phyloP scores from a whole-genome alignment of 257 asterid genomes.

The Solanum sejunctum region DNA sequence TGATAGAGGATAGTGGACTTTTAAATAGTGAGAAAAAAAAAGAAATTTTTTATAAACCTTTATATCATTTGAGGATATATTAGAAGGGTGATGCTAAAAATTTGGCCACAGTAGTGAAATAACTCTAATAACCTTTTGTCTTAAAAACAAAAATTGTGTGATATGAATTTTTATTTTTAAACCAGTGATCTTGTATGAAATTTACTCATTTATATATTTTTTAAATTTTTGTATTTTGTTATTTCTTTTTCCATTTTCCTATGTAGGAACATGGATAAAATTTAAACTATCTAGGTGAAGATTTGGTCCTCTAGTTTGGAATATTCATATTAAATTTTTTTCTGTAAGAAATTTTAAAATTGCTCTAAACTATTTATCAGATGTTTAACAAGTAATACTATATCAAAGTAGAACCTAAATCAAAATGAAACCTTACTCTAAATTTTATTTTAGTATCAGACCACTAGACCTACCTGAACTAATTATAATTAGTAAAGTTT shows the following conservation, averaged over 20 bases:
- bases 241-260: neutral
- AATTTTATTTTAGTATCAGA: neutral
- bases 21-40: neutral
- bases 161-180: too few relatives aligned
- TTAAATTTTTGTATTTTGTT: neutral
- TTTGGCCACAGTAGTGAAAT: too few relatives aligned
- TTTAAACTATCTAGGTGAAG: neutral
- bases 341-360: neutral
- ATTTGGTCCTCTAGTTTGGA: neutral
- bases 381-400: neutral
- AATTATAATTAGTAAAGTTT: neutral
- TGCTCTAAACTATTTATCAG: neutral
- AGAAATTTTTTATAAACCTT: neutral
- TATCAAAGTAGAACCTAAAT: neutral
- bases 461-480: neutral
- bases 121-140: too few relatives aligned
- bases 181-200: neutral
- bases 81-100: neutral
- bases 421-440: neutral
- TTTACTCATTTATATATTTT: too few relatives aligned
- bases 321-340: neutral
- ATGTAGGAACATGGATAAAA: neutral
- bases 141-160: too few relatives aligned
- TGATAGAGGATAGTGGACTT: conserved; percentile 1
- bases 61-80: neutral